Evolutionary conservation across 768 basidiomycete species (phyloP).

Genomic region (Russula sp.): DNA sequence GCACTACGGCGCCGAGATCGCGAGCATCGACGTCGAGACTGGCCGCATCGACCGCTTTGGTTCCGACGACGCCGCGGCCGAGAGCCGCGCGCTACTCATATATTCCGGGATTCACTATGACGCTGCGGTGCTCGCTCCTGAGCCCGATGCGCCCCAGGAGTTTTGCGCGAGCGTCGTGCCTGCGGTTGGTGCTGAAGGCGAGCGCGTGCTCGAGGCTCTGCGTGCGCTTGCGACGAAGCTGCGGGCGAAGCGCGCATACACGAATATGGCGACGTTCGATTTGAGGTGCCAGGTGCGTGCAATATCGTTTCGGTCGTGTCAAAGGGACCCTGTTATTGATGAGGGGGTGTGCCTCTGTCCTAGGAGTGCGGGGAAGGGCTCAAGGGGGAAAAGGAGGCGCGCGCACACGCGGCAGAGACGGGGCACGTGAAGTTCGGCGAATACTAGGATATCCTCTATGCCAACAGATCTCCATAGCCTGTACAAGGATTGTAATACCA

Average conservation of each 20-base stretch:
- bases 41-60: constrained; percentile 83
- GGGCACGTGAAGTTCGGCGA: constrained; percentile 85
- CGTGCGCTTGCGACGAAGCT: constrained; percentile 66
- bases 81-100: constrained; percentile 54
- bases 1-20: constrained; percentile 81
- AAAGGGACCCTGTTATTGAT: constrained; percentile 8
- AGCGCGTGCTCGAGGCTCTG: constrained; percentile 59
- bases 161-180: constrained; percentile 83
- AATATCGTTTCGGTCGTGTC: neutral
- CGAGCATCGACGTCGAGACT: constrained; percentile 86
- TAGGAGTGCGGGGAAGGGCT: constrained; percentile 79
- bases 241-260: constrained; percentile 74
- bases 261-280: constrained; percentile 89
- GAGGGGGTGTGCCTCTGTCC: constrained; percentile 2
- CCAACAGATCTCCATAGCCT: neutral
- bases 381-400: constrained; percentile 92
- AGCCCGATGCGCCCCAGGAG: constrained; percentile 64
- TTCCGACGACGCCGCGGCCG: constrained; percentile 37
- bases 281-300: constrained; percentile 72
- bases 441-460: constrained; percentile 39
- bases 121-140: constrained; percentile 76
- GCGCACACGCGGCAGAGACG: constrained; percentile 79
- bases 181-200: constrained; percentile 41
- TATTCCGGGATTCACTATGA: constrained; percentile 99
- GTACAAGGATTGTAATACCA: constrained; percentile 1